Base-by-base conservation (phyloP, 352 stramenopile species). In the Thraustochytrium sp. region DNA sequence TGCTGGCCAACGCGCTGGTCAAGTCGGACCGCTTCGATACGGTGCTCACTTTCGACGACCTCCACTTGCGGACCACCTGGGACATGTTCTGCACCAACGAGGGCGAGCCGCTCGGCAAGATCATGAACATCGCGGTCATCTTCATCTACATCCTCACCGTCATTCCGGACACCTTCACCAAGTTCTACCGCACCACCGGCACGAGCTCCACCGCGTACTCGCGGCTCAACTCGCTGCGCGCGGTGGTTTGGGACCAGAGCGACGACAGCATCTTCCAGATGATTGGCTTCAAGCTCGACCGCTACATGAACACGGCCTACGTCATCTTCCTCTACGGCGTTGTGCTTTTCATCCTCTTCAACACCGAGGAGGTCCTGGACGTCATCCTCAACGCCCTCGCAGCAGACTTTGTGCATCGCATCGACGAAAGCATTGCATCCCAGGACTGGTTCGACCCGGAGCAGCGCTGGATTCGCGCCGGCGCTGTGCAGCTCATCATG, bases 251-350 rank as follows among this genome's bases (percentile, higher is more conserved):
- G 82, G 34, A 87, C 36, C 84, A 87, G 4, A 84, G 64, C 0
- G 85, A 89, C 40, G 86, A 89, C 68, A 82, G 42, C 51, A 74
- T 89, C 13, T 34, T 54, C 5, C 86, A 89, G 55, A 82, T 84
- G 51, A 42, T 89, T 51, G 86, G 86, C 21, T 89, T 83, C 53
- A 88, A 86, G 31, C 29, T 85, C 18, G 86, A 88, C 63, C 38
- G 86, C 37, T 88, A 87, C 53, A 88, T 89, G 84, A 89, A 88
- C 72, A 88, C 85, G 26, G 84, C 84, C 2, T 89, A 87, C 49
- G 63, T 86, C 18, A 84, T 38, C 29, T 40, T 86, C 53, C 74
- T 89, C 2, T 88, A 87, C 62, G 21, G 76, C 8, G 73, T 88
- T 46, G 87, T 88, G 68, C 85, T 89, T n/a, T 88, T 87, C 53